Evolutionary conservation across 371 early-diverging fungal species (phyloP).

Genomic region (Lichtheimia ornata): DNA sequence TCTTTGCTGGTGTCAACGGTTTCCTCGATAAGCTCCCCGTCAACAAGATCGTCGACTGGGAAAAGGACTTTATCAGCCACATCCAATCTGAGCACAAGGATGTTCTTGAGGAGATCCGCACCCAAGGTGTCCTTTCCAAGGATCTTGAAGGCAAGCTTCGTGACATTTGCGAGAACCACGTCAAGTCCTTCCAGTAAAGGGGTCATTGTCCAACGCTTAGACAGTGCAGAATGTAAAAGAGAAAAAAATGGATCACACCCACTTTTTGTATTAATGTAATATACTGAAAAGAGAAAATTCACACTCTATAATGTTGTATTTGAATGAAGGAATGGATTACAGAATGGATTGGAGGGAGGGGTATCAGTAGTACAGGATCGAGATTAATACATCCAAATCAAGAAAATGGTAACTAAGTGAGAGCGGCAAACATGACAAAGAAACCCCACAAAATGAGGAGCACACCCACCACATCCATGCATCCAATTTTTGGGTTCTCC

Average conservation of each 20-base stretch:
- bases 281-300: not conserved
- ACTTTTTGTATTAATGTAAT: too few species aligned
- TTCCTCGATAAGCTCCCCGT: constrained; percentile 95
- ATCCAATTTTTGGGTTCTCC: too few species aligned
- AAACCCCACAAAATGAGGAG: constrained; percentile 43
- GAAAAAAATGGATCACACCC: too few species aligned
- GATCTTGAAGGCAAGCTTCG: constrained; percentile 87
- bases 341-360: too few species aligned
- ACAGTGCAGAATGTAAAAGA: too few species aligned
- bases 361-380: too few species aligned
- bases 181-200: constrained; percentile 79
- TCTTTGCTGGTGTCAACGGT: constrained; percentile 96
- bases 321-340: not conserved
- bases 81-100: constrained; percentile 85
- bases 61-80: constrained; percentile 87
- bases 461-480: constrained; percentile 29
- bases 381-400: not conserved
- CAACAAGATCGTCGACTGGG: constrained; percentile 88
- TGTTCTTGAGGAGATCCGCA: constrained; percentile 86
- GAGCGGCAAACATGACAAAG: constrained; percentile 34
- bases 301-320: not conserved
- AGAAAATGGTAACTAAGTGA: constrained; percentile 10
- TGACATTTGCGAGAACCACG: constrained; percentile 80
- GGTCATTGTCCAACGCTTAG: too few species aligned
- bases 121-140: constrained; percentile 69